Percentiles rank a stretch among this genome's conserved stretches.
Evolutionary conservation across 1,139 yeast species (phyloP).

Genomic region (Pichia sp.): DNA sequence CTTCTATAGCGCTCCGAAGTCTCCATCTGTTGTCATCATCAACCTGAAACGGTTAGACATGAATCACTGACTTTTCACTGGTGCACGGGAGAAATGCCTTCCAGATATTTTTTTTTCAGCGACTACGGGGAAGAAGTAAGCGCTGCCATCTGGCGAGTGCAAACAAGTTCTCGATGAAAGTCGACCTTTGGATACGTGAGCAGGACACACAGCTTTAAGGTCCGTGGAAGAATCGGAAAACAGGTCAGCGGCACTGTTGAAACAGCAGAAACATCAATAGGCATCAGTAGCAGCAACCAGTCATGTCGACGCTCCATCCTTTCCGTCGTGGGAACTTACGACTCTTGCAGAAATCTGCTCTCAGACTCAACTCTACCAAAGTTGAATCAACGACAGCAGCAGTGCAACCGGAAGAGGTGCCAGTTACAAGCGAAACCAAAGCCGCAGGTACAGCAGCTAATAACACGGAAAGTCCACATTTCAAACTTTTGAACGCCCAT

Average conservation of each 20-base stretch:
- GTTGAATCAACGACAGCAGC: background rate
- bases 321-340: conserved; percentile 12
- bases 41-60: background rate
- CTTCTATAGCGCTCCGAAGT: background rate
- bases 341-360: conserved; percentile 4
- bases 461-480: background rate
- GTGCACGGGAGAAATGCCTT: background rate
- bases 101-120: background rate
- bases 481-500: conserved; percentile 11
- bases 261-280: background rate
- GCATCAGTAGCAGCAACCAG: background rate
- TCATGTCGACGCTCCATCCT: conserved; percentile 3
- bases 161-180: background rate
- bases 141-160: background rate
- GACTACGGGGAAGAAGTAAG: background rate
- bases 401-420: background rate
- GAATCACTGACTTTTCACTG: background rate
- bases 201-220: background rate
- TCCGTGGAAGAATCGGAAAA: no score
- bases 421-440: background rate
- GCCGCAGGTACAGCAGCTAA: background rate
- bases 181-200: background rate
- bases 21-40: background rate
- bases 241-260: no score
- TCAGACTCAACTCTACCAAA: conserved; percentile 10